Percentiles rank a stretch among this genome's conserved stretches.
Evolutionary conservation across 1,284 basidiomycete species (phyloP).

Genomic region (Xerocomus amazonicus): DNA sequence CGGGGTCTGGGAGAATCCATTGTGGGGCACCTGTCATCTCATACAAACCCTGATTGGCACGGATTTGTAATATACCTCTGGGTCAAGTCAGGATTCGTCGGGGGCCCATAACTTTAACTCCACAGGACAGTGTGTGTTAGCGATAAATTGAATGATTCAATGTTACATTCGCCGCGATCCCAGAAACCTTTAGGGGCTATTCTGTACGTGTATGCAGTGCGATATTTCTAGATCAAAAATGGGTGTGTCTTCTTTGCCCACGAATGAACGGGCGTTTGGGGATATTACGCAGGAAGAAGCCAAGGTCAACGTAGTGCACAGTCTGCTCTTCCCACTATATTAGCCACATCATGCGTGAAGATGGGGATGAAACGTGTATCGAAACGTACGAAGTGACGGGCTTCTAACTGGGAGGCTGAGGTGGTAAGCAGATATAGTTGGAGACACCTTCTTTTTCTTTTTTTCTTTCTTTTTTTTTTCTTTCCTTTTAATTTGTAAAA

Average conservation of each 20-base stretch:
- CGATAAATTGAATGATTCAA: slow-evolving; percentile 1
- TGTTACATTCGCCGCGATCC: too few species aligned
- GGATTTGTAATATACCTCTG: neutral
- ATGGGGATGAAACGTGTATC: slow-evolving; percentile 15
- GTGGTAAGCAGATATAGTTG: too few species aligned
- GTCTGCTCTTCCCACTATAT: neutral
- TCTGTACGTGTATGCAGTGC: slow-evolving; percentile 11
- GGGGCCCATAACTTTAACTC: neutral
- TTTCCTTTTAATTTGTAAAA: too few species aligned
- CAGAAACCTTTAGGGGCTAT: neutral
- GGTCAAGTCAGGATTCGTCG: slow-evolving; percentile 1
- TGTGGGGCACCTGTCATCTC: slow-evolving; percentile 1
- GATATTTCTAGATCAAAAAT: neutral
- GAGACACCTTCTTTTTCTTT: too few species aligned
- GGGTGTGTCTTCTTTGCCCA: neutral
- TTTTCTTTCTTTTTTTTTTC: too few species aligned
- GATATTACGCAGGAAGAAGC: slow-evolving; percentile 5
- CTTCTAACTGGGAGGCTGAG: too few species aligned
- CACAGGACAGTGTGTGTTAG: neutral
- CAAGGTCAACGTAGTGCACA: neutral
- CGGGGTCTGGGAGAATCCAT: neutral
- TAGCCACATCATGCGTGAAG: slow-evolving; percentile 1
- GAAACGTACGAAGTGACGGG: neutral
- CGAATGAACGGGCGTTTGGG: neutral
- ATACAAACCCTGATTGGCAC: slow-evolving; percentile 8